Conservation (phyloP, 441 rosid genomes). For the Rhodomyrtus psidioides region DNA sequence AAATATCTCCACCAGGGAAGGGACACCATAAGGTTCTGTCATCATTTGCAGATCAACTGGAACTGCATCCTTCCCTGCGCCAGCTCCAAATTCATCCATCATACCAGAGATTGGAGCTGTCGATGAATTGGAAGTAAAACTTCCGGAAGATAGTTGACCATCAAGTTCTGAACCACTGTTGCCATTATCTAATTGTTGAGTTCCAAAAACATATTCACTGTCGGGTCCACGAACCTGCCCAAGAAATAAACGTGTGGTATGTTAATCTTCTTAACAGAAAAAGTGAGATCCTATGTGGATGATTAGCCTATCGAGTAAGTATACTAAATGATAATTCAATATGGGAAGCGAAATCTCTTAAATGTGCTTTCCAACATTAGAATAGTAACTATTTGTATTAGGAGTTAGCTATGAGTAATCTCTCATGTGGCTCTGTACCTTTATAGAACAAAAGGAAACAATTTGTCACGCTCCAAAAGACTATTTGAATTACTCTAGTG, state of each 20-base stretch:
- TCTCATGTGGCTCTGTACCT: background rate
- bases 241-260: slow-evolving; percentile 8
- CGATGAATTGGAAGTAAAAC: slow-evolving; percentile 32
- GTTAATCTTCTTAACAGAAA: background rate
- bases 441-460: background rate
- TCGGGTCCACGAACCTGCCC: slow-evolving; percentile 49
- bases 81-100: slow-evolving; percentile 36
- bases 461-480: background rate
- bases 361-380: background rate
- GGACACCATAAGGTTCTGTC: slow-evolving; percentile 80
- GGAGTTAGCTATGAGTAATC: background rate
- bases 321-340: background rate
- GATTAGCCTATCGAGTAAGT: background rate
- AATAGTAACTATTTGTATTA: background rate
- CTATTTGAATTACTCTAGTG: background rate
- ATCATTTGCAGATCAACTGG: slow-evolving; percentile 40
- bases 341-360: background rate
- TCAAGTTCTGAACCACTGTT: slow-evolving; percentile 31
- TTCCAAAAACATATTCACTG: slow-evolving; percentile 40
- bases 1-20: slow-evolving; percentile 91
- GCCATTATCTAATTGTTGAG: slow-evolving; percentile 57
- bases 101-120: slow-evolving; percentile 22
- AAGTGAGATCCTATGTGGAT: background rate
- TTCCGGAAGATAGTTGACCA: slow-evolving; percentile 33
- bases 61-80: slow-evolving; percentile 23